Conservation (phyloP, 2,329 filamentous ascomycete species). For the Polytolypa hystricis region DNA sequence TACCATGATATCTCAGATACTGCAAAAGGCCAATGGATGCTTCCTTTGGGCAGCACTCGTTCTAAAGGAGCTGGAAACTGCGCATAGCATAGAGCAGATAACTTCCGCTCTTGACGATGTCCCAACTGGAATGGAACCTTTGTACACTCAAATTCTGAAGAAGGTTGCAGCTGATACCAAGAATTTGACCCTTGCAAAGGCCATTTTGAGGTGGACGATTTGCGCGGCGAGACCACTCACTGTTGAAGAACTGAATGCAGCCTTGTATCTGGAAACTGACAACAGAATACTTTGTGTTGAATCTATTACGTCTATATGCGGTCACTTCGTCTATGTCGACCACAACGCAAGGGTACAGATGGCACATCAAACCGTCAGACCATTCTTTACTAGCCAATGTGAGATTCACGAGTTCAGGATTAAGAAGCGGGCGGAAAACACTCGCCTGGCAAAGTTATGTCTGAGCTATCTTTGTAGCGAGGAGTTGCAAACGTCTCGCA, state of each 20-base stretch:
- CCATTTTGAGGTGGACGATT: slow-evolving; percentile 27
- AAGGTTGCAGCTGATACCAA: slow-evolving; percentile 17
- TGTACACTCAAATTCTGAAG: slow-evolving; percentile 23
- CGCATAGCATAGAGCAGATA: slow-evolving; percentile 17
- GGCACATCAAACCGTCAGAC: slow-evolving; percentile 29
- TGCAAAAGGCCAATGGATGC: slow-evolving; percentile 19
- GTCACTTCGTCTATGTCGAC: slow-evolving; percentile 28
- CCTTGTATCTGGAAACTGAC: slow-evolving; percentile 24
- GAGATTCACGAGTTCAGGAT: slow-evolving; percentile 22
- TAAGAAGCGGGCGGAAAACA: slow-evolving; percentile 18
- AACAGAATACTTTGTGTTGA: slow-evolving; percentile 20
- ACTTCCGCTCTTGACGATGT: slow-evolving; percentile 20
- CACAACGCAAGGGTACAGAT: slow-evolving; percentile 21
- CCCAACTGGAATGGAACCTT: slow-evolving; percentile 23
- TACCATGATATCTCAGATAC: too few species aligned
- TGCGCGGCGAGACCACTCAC: slow-evolving; percentile 25
- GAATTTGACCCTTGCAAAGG: slow-evolving; percentile 23
- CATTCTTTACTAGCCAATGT: slow-evolving; percentile 9
- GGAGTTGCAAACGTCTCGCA: slow-evolving; percentile 23
- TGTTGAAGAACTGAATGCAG: slow-evolving; percentile 23
- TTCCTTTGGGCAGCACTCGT: slow-evolving; percentile 27
- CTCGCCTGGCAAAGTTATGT: slow-evolving; percentile 23
- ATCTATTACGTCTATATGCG: slow-evolving; percentile 20
- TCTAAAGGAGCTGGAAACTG: slow-evolving; percentile 19
- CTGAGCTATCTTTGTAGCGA: slow-evolving; percentile 22